These are phyloP conservation scores for Tetracladium maxilliforme DNA, from an alignment of 2,329 filamentous ascomycete species.

Conservation along the genomic window DNA sequence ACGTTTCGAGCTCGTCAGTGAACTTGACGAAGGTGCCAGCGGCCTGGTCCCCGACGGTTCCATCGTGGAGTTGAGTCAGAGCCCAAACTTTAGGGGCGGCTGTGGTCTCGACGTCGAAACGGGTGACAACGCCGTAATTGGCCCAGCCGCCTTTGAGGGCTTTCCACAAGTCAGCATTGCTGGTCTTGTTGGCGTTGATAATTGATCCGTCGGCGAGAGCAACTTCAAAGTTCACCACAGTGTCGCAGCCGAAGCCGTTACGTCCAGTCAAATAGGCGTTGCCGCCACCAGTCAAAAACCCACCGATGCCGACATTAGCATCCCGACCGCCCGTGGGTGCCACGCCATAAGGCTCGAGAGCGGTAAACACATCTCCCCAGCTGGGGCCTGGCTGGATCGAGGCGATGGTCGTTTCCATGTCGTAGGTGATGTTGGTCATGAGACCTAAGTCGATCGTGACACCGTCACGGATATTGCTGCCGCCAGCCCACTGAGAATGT, in stretches of 20 bases:
- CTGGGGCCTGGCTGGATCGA: constrained; percentile 18
- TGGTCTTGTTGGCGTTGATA: constrained; percentile 23
- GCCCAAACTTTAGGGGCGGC: constrained; percentile 9
- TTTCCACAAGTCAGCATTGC: constrained; percentile 32
- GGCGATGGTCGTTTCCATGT: constrained; percentile 11
- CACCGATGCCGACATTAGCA: constrained; percentile 20
- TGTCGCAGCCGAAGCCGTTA: constrained; percentile 33
- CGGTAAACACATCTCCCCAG: constrained; percentile 22
- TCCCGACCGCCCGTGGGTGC: constrained; percentile 21
- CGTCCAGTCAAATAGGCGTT: constrained; percentile 21
- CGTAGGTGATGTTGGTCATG: constrained; percentile 10
- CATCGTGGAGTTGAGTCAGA: no score
- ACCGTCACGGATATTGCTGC: constrained; percentile 31
- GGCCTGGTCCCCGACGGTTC: constrained; percentile 8
- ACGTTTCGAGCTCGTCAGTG: constrained; percentile 3
- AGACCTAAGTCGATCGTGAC: constrained; percentile 30
- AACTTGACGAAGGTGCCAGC: constrained; percentile 1
- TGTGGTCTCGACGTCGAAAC: constrained; percentile 25
- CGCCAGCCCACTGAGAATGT: constrained; percentile 36
- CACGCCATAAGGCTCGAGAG: constrained; percentile 14
- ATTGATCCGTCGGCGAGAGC: constrained; percentile 34
- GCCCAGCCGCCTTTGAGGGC: constrained; percentile 40
- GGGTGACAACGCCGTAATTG: constrained; percentile 37
- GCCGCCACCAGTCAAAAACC: constrained; percentile 19
- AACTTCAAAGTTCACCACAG: constrained; percentile 30